phyloP scores from a whole-genome alignment of 176 grass and related monocot species.

The Otatea glauca region DNA sequence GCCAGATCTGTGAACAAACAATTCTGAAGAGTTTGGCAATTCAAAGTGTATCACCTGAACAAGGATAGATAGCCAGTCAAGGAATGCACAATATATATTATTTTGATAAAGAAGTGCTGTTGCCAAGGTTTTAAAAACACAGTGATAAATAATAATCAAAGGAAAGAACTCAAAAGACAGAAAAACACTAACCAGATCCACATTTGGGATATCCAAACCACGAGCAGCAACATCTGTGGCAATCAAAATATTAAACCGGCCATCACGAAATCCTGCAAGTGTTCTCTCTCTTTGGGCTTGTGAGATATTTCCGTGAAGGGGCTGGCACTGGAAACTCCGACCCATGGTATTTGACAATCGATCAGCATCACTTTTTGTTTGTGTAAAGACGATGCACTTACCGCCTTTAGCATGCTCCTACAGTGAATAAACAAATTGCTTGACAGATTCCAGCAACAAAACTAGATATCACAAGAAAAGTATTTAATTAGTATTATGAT shows the following conservation, averaged over 20 bases:
- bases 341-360: constrained; percentile 67
- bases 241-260: constrained; percentile 77
- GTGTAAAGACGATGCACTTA: constrained; percentile 95
- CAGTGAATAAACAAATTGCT: constrained; percentile 18
- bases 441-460: neutral
- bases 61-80: constrained; percentile 15
- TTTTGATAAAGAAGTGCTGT: constrained; percentile 4
- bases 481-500: neutral
- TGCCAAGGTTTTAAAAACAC: neutral
- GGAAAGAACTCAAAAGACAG: constrained; percentile 1
- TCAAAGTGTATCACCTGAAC: constrained; percentile 88
- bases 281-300: constrained; percentile 88
- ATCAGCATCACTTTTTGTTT: constrained; percentile 93
- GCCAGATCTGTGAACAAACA: constrained; percentile 96
- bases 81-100: constrained; percentile 6
- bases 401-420: constrained; percentile 94
- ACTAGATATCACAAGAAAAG: neutral
- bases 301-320: constrained; percentile 92
- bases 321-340: constrained; percentile 67
- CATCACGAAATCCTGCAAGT: constrained; percentile 81
- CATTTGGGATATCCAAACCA: constrained; percentile 98
- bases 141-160: neutral
- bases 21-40: constrained; percentile 83
- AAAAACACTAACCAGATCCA: constrained; percentile 75
- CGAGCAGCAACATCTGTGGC: constrained; percentile 98